phyloP scores from a whole-genome alignment of 2,329 filamentous ascomycete genomes.

The Dichotomopilus funicola region DNA sequence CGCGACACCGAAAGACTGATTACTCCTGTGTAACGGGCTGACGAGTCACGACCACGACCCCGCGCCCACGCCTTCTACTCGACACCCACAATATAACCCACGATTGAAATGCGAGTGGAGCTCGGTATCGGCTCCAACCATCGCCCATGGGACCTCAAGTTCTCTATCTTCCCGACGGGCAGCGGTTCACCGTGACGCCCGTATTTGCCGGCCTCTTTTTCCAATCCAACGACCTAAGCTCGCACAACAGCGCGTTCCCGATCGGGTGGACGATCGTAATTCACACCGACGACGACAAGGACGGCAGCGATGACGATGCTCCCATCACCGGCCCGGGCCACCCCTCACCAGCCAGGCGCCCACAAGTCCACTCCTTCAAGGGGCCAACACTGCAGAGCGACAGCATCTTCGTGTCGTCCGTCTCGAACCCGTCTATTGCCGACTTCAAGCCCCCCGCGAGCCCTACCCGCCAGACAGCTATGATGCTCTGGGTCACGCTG shows the following conservation, averaged over 20 bases:
- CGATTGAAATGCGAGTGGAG: not conserved
- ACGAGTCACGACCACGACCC: too few relatives aligned
- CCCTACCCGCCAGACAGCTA: slow-evolving; percentile 81
- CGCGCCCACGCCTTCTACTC: too few relatives aligned
- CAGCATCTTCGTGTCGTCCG: slow-evolving; percentile 83
- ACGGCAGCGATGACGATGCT: not conserved
- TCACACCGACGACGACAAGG: slow-evolving; percentile 51
- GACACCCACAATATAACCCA: not conserved
- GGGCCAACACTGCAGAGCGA: slow-evolving; percentile 72
- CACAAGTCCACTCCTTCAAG: slow-evolving; percentile 58
- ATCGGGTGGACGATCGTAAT: slow-evolving; percentile 87
- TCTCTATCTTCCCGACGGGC: slow-evolving; percentile 79
- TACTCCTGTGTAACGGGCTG: too few relatives aligned
- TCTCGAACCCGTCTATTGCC: slow-evolving; percentile 71
- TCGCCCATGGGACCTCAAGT: slow-evolving; percentile 31
- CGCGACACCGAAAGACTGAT: too few relatives aligned
- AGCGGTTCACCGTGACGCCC: slow-evolving; percentile 70
- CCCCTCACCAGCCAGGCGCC: slow-evolving; percentile 22
- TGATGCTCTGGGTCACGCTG: slow-evolving; percentile 92
- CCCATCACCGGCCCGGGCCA: not conserved
- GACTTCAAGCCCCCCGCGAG: slow-evolving; percentile 77
- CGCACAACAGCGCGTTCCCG: slow-evolving; percentile 65
- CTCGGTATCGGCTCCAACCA: not conserved
- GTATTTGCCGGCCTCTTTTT: slow-evolving; percentile 91
- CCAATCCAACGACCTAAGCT: slow-evolving; percentile 70